Evolutionary conservation across 2,329 filamentous ascomycete genomes (phyloP), one percentile per base, ranked within the genome.

Genomic region (Paracoccidioides brasiliensis): DNA sequence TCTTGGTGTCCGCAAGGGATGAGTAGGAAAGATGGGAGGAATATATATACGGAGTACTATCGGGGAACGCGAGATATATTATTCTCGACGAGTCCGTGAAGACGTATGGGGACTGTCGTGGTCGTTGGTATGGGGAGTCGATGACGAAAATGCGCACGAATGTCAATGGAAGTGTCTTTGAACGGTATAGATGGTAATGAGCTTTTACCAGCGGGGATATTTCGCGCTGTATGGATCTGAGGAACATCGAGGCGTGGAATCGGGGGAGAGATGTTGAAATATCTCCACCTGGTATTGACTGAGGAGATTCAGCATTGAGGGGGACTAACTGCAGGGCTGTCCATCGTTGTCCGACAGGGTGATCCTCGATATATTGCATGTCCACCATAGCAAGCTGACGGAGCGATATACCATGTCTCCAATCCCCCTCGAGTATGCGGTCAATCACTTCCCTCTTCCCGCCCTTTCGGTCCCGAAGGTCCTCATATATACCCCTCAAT

Each of bases 21-120:
- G 71, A 67, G 5, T 70, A 62, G 14, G 68, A 61, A 1, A 76
- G 68, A 10, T 82, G 68, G 1, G 80, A 82, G 6, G 80, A 76
- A 67, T 88, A 94, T 46, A 94, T 74, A 59, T 84, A 83, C 0
- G 88, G 86, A 9, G 86, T 85, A 38, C 84, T 85, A 64, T 91
- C 84, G 0, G 90, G 89, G 63, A 94, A 91, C 1, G 87, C 86
- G 58, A 94, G 76, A 64, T 88, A 93, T 42, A 95, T 80, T 2
- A 86, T 85, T 60, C 83, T 80, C 10, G 83, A 83, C 1, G 80
- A 74, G 60, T 88, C 83, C n/a, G 75, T 76, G 42, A 71, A 64
- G 56, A 64, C 69, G 56, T 66, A 69, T 28, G 67, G 60, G 5
- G 55, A 61, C 63, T 70, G 69, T 38, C 70, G 67, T 52, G 76